Evolutionary conservation across 257 asterid genomes (phyloP).

Genomic region (Solanum megistacrolobum): DNA sequence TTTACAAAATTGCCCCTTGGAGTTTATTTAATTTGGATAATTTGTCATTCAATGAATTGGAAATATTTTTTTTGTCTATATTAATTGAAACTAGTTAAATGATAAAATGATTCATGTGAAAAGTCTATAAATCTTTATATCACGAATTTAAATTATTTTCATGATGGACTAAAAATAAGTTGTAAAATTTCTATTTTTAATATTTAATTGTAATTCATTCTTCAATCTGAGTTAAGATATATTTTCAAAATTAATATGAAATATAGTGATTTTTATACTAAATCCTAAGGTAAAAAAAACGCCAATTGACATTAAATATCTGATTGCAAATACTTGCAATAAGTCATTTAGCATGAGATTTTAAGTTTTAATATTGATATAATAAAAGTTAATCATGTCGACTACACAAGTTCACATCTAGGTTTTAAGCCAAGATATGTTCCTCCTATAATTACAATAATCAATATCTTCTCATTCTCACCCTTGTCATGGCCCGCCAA

Average conservation of each 20-base stretch:
- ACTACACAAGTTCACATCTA: neutral
- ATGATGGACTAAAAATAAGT: neutral
- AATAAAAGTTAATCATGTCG: neutral
- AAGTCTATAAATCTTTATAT: neutral
- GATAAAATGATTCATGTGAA: neutral
- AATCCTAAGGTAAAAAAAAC: neutral
- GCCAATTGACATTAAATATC: accelerated
- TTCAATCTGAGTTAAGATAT: neutral
- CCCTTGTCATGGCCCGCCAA: too few species aligned
- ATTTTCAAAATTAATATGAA: neutral
- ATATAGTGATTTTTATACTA: neutral
- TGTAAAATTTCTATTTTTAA: neutral
- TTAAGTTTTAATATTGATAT: neutral
- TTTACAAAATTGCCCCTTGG: neutral
- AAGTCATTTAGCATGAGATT: neutral
- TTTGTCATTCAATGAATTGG: neutral
- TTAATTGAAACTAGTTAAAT: neutral
- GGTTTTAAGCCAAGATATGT: neutral
- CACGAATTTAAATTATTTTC: neutral
- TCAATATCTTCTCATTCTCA: neutral
- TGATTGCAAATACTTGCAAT: neutral
- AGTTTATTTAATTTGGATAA: neutral
- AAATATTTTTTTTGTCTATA: neutral
- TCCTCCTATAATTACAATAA: neutral
- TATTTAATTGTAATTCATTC: neutral